Base-by-base conservation (phyloP, 768 basidiomycete species). In the Hericium rajendrae region DNA sequence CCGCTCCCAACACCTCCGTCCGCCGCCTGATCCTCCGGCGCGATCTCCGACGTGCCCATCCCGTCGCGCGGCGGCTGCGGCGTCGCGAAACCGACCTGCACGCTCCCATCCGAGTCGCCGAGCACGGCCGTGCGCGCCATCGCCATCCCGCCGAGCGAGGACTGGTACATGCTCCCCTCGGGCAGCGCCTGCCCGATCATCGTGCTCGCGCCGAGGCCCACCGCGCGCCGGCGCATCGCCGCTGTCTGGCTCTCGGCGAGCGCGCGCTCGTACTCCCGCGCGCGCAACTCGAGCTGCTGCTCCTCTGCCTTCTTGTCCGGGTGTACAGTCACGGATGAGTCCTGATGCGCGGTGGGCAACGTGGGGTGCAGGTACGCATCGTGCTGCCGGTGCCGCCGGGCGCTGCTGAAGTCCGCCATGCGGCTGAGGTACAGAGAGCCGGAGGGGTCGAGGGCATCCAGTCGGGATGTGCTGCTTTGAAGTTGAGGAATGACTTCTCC, bases 401-500 rank as follows among this genome's bases (percentile, higher is more conserved):
- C 70, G 20, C 78, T 78, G 60, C 76, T 82, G 57, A 85, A 73
- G 60, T 88, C 83, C 2, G 88, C 86, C 74, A 98, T 83, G 51
- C 89, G 82, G 61, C 80, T 88, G 54, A 98, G 82, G 70, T 93
- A 97, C 12, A 97, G 76, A 2, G 94, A 97, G 12, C 92, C 87
- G 3, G 90, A 81, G 0, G 93, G 92, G 67, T 99, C 94, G 0
- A 77, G 0, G 95, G 95, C 60, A 82, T 88, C 95, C 95, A 99
- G 58, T 93, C 91, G 11, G 95, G 95, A 72, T 97, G 91, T 1
- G 92, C 88, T 46, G 92, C 92, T 74, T 94, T 95, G 78, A 97
- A 97, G 67, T 89, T 91, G 37, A 95, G 74, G 74, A 97, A 91
- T 69, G 88, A 91, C 75, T 98, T 97, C 77, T 99, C 97, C 94